Evolutionary conservation across 352 stramenopile species (phyloP).

Genomic region (Blastocystis sp.): DNA sequence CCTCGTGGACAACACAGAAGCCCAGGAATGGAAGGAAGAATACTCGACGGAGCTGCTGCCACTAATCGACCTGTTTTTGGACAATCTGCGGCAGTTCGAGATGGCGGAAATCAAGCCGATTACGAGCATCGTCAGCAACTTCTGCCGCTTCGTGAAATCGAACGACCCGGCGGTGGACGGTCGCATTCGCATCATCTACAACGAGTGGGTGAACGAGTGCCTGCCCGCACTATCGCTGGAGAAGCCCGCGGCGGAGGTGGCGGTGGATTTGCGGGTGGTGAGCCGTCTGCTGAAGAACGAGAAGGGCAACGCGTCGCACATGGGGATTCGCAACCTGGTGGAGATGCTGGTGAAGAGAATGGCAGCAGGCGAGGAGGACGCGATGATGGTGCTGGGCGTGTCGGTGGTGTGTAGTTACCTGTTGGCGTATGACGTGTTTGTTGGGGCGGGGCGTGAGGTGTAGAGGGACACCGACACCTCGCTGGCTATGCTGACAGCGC

Average conservation of each 20-base stretch:
- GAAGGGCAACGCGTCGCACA: background rate
- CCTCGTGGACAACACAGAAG: background rate
- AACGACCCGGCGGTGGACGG: background rate
- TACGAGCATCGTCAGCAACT: background rate
- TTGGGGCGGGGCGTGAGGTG: background rate
- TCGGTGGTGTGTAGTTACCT: background rate
- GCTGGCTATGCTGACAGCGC: too few species aligned
- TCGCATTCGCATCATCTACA: background rate
- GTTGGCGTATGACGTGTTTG: background rate
- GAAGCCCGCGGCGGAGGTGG: background rate
- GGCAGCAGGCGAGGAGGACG: background rate
- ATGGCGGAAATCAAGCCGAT: background rate
- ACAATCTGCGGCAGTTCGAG: background rate
- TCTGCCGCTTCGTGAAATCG: conserved; percentile 1
- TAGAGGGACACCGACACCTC: background rate
- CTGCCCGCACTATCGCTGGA: background rate
- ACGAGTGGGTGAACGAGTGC: conserved; percentile 26
- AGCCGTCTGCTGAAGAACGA: background rate
- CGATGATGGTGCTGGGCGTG: background rate
- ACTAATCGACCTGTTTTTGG: background rate
- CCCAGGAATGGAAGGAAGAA: background rate
- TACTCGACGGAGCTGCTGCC: conserved; percentile 15
- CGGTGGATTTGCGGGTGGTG: background rate
- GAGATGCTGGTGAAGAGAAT: background rate
- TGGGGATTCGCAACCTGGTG: conserved; percentile 1